These are phyloP conservation scores for Aureobasidium sp. DNA, from an alignment of 2,329 filamentous ascomycete genomes.

Conservation along the genomic window DNA sequence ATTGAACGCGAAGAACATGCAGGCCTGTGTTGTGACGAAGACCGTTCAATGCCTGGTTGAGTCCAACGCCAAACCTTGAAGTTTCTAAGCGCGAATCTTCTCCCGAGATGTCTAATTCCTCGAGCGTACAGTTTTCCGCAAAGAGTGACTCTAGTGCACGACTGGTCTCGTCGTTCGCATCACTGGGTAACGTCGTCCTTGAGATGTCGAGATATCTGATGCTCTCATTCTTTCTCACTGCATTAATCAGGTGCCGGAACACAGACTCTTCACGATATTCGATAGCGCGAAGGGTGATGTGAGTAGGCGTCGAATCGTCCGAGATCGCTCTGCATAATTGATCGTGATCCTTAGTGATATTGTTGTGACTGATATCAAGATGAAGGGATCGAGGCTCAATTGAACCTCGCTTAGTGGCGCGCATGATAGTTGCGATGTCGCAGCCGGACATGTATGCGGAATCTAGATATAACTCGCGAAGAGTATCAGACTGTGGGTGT, in stretches of 20 bases:
- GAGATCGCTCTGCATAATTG: slow-evolving; percentile 48
- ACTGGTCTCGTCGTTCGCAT: slow-evolving; percentile 61
- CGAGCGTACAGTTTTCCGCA: slow-evolving; percentile 58
- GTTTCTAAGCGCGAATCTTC: slow-evolving; percentile 66
- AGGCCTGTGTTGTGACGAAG: slow-evolving; percentile 58
- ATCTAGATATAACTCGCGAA: slow-evolving; percentile 58
- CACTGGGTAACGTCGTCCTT: slow-evolving; percentile 61
- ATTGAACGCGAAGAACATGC: slow-evolving; percentile 56
- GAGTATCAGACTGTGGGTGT: slow-evolving; percentile 46
- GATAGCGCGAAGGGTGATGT: slow-evolving; percentile 60
- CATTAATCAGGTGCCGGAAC: slow-evolving; percentile 57
- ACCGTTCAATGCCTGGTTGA: slow-evolving; percentile 59
- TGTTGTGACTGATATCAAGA: slow-evolving; percentile 59
- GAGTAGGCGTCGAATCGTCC: slow-evolving; percentile 50
- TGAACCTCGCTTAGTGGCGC: slow-evolving; percentile 51
- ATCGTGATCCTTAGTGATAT: slow-evolving; percentile 47
- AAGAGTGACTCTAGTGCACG: slow-evolving; percentile 57
- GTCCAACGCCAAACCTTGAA: slow-evolving; percentile 60
- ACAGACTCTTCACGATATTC: slow-evolving; percentile 60
- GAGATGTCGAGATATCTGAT: slow-evolving; percentile 62
- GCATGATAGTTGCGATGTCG: slow-evolving; percentile 59
- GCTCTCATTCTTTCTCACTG: slow-evolving; percentile 55
- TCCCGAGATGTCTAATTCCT: slow-evolving; percentile 63
- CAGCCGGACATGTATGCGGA: slow-evolving; percentile 59
- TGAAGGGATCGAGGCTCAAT: slow-evolving; percentile 52